Base-by-base conservation (phyloP, 345 rosid genomes). In the Eucalyptus regnans region DNA sequence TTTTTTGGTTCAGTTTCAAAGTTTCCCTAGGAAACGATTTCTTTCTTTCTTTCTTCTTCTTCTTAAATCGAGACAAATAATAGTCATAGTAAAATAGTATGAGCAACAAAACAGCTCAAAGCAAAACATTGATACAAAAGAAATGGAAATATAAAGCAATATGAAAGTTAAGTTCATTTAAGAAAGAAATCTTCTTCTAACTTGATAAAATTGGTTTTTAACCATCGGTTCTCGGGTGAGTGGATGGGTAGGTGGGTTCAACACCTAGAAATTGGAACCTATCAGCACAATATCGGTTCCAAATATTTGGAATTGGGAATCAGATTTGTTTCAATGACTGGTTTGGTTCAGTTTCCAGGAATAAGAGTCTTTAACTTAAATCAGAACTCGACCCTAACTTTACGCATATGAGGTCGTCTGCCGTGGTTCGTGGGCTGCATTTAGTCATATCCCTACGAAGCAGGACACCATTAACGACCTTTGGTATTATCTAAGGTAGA, bases 11-110 rank as follows among this genome's bases (percentile, higher is more conserved):
- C 8, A 12, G 16, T 62, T 62, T 13, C 68, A 29, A 27, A 6
- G 31, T 27, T 29, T 62, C n/a, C 17, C 15, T 0, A 13, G 4
- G 8, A 62, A 62, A 6, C 0, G 2, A 29, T 62, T 29, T 62
- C 33, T 62, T 29, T 62, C 1, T 62, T 52, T 52, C 23, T 52
- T 52, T 51, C 20, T 7, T 22, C 27, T 18, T 56, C 62, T 56
- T 23, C 29, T 56, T 56, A 56, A 56, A 56, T 56, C 0, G 4
- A 8, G 68, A 29, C 68, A 62, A 62, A 62, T 62, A 27, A 60
- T 8, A 27, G 4, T 60, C 14, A 60, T 60, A 62, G 4, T 62
- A 62, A 62, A 62, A 5, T 0, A 1, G 68, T 6, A 62, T 12
- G 7, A 62, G 68, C 68, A 62, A 62, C 16, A 62, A 27, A 27